These are phyloP conservation scores for Rosa rugosa DNA, from an alignment of 306 rosid genomes.

Conservation along the genomic window DNA sequence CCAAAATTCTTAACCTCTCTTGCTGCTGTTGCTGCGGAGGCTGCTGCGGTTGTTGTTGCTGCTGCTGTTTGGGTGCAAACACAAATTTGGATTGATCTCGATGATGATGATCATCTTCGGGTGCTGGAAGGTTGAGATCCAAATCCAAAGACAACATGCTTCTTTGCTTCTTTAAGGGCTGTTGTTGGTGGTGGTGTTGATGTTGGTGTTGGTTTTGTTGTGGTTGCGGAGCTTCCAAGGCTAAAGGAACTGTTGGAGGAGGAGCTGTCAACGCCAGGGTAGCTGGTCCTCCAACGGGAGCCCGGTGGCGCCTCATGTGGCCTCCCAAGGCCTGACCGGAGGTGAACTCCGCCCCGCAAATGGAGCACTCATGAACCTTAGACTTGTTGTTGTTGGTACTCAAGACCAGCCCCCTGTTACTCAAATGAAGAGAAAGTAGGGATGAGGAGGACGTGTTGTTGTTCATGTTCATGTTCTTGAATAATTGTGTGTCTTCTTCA, in stretches of 20 bases:
- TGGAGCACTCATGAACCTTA: constrained; percentile 78
- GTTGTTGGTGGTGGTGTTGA: constrained; percentile 11
- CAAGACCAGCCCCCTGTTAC: constrained; percentile 35
- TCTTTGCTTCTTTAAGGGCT: constrained; percentile 47
- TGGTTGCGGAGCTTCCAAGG: constrained; percentile 30
- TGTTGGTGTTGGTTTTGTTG: constrained; percentile 26
- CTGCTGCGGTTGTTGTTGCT: constrained; percentile 27
- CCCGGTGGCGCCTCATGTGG: constrained; percentile 85
- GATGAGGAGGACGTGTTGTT: constrained; percentile 20
- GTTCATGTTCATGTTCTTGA: constrained; percentile 30
- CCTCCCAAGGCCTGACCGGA: constrained; percentile 96
- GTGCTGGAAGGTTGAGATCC: constrained; percentile 98
- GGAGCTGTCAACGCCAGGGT: constrained; percentile 42
- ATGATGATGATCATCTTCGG: constrained; percentile 78
- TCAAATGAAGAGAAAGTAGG: constrained; percentile 49
- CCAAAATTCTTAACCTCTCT: constrained; percentile 48
- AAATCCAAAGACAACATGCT: constrained; percentile 64
- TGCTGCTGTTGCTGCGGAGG: constrained; percentile 31
- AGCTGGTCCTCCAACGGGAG: constrained; percentile 31
- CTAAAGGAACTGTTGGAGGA: constrained; percentile 34
- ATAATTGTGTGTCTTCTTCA: constrained; percentile 41
- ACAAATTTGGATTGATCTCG: constrained; percentile 53
- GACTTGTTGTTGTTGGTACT: constrained; percentile 37
- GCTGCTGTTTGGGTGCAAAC: constrained; percentile 59
- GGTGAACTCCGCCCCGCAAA: constrained; percentile 79